Evolutionary conservation across 2,329 filamentous ascomycete genomes (phyloP), one percentile per base, ranked within the genome.

Genomic region (Pestalotiopsis sp.): DNA sequence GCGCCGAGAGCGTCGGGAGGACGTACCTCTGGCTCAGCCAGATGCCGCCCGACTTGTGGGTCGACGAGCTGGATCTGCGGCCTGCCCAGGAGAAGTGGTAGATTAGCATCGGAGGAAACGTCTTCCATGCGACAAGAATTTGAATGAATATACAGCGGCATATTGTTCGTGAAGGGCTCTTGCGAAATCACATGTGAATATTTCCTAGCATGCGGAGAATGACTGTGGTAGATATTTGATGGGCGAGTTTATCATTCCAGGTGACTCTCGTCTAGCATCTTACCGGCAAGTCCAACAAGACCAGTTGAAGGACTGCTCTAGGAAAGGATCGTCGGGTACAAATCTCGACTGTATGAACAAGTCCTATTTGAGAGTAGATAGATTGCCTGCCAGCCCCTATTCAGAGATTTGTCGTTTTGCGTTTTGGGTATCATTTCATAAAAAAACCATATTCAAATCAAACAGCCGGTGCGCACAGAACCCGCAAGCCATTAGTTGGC

Each of bases 1-100:
- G 84, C 64, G 86, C 86, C 0, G 86, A 89, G 75, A 86, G 85
- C 31, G 86, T 90, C 3, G 87, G 87, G 2, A 84, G 85, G 77
- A 85, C 85, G 3, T 88, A 89, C 75, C 72, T 88, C 9, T 88
- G 82, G 80, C 76, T 87, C 71, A 77, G 80, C 49, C 39, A 57
- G 39, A 23, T 66, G 68, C 63, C 60, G 39, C 68, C 68, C 0
- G 64, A 69, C 14, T 58, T 69, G 31, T 69, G 68, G 68, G 58
- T 66, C 3, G 57, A 66, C 27, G 68, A 69, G 52, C 25, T 69
- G 31, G 66, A 70, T 23, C 20, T 67, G 61, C 36, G 67, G 13
- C 81, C 82, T 1, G 71, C 73, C 13, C 73, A 76, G 56, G 72
- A 75, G 45, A 68, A 64, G 56, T 70, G 66, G 66, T 68, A 36